Conservation (phyloP, 1,284 basidiomycete genomes). For the Cryptococcus sp. region DNA sequence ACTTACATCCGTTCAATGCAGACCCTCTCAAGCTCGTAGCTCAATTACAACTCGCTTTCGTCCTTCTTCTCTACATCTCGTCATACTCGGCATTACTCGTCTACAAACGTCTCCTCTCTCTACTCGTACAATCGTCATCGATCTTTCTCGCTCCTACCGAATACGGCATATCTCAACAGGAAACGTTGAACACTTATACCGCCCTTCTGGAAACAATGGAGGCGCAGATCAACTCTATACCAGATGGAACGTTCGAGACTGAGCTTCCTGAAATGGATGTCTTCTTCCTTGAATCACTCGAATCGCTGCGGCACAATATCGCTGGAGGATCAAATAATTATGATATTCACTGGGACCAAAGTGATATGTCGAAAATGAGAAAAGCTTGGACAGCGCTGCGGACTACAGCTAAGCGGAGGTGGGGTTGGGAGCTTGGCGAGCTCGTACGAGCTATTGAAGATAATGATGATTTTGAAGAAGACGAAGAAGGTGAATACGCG, state of each 20-base stretch:
- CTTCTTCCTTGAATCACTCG: conserved; percentile 48
- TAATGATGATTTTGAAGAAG: conserved; percentile 34
- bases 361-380: conserved; percentile 17
- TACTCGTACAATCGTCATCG: conserved; percentile 42
- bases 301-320: conserved; percentile 28
- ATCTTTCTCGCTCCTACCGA: conserved; percentile 18
- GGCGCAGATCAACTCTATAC: conserved; percentile 46
- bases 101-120: conserved; percentile 51
- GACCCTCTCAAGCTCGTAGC: conserved; percentile 48
- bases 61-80: conserved; percentile 53
- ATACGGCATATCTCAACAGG: neutral
- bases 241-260: conserved; percentile 46
- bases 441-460: conserved; percentile 17
- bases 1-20: conserved; percentile 14
- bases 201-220: conserved; percentile 38
- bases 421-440: conserved; percentile 36
- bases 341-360: conserved; percentile 2
- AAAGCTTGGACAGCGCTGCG: conserved; percentile 9
- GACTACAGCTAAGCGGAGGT: conserved; percentile 14
- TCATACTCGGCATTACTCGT: conserved; percentile 50
- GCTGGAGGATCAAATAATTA: neutral
- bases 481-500: conserved; percentile 53
- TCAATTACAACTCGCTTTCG: conserved; percentile 53
- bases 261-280: conserved; percentile 54
- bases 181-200: conserved; percentile 10